Percentiles rank a stretch among this genome's conserved stretches.
Conservation (phyloP, 2,329 filamentous ascomycete species). For the Pezicula carpinea region DNA sequence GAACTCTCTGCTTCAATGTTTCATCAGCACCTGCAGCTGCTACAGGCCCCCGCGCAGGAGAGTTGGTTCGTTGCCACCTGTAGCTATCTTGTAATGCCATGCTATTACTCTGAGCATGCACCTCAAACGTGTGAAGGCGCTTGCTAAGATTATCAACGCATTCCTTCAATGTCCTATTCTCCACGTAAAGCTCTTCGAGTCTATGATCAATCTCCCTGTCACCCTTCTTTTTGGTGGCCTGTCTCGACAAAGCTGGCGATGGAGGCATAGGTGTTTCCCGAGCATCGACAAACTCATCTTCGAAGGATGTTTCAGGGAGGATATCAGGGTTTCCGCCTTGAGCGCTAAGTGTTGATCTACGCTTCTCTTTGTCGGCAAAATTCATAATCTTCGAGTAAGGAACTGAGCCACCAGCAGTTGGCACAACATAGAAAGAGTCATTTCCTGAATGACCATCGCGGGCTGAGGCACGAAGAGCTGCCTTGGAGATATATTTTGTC, state of each 20-base stretch:
- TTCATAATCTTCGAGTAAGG: conserved; percentile 88
- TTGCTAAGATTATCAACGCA: conserved; percentile 82
- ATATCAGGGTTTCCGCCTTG: conserved; percentile 32
- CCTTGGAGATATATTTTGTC: conserved; percentile 76
- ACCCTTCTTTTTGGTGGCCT: conserved; percentile 30
- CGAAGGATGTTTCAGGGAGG: conserved; percentile 51
- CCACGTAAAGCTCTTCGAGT: conserved; percentile 80
- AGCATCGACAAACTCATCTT: conserved; percentile 91
- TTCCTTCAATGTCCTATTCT: conserved; percentile 82
- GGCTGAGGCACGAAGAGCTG: conserved; percentile 73
- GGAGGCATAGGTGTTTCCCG: conserved; percentile 51
- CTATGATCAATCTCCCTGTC: conserved; percentile 56
- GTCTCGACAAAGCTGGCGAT: conserved; percentile 37
- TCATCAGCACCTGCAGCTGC: conserved; percentile 33
- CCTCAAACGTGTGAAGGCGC: conserved; percentile 88
- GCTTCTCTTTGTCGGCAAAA: conserved; percentile 62
- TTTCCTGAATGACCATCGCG: conserved; percentile 59
- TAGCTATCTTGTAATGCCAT: conserved; percentile 83
- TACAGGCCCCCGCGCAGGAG: conserved; percentile 34
- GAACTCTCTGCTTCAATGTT: conserved; percentile 43
- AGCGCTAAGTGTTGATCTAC: conserved; percentile 49
- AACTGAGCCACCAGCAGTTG: conserved; percentile 82
- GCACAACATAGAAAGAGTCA: conserved; percentile 92
- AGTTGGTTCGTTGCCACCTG: conserved; percentile 54
- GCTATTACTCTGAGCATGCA: conserved; percentile 81